phyloP scores from a whole-genome alignment of 2,329 filamentous ascomycete genomes.

The Colletotrichum zoysiae region DNA sequence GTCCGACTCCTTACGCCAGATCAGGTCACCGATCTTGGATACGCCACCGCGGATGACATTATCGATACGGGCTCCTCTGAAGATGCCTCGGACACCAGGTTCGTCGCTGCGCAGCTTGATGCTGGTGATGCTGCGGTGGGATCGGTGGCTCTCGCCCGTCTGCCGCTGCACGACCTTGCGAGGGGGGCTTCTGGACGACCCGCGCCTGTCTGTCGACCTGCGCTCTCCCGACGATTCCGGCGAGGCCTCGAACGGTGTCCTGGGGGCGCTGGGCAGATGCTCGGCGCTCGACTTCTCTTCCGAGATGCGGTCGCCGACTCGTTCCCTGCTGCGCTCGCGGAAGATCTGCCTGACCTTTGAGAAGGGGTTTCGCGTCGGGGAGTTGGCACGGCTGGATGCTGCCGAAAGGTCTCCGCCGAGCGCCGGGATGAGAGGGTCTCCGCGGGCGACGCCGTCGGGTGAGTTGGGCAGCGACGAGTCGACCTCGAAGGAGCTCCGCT shows the following conservation, averaged over 20 bases:
- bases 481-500: slow-evolving; percentile 58
- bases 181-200: slow-evolving; percentile 54
- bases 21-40: slow-evolving; percentile 67
- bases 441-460: slow-evolving; percentile 62
- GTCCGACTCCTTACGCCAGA: slow-evolving; percentile 67
- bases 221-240: slow-evolving; percentile 37
- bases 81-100: slow-evolving; percentile 75
- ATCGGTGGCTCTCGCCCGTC: slow-evolving; percentile 62
- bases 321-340: slow-evolving; percentile 65
- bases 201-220: slow-evolving; percentile 47
- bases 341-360: slow-evolving; percentile 68
- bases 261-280: slow-evolving; percentile 47
- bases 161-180: slow-evolving; percentile 52
- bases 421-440: slow-evolving; percentile 67
- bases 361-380: slow-evolving; percentile 72
- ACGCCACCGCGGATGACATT: slow-evolving; percentile 74
- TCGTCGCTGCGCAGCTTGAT: slow-evolving; percentile 59
- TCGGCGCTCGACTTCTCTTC: slow-evolving; percentile 43
- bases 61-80: slow-evolving; percentile 82
- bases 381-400: slow-evolving; percentile 71
- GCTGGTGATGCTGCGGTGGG: slow-evolving; percentile 63
- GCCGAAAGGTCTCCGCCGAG: slow-evolving; percentile 75
- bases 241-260: slow-evolving; percentile 39
- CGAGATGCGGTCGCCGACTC: slow-evolving; percentile 49
- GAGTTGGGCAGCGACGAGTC: slow-evolving; percentile 64